Evolutionary conservation across 306 rosid genomes (phyloP), one percentile per base, ranked within the genome.

Genomic region (Lathyrus oleraceus): DNA sequence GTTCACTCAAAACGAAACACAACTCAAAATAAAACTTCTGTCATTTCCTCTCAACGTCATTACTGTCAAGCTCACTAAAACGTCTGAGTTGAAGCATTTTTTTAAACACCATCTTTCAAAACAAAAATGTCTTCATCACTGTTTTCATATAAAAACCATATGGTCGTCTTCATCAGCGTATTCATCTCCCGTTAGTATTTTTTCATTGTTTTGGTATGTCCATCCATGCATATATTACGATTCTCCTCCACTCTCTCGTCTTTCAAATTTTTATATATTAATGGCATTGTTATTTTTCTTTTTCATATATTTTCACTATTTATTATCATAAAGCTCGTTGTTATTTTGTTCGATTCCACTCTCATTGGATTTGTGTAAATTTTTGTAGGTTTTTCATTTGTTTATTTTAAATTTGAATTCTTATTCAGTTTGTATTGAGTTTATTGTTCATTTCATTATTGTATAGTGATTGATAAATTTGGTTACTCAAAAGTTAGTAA

Each of bases 331-430:
- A 17, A 51, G 44, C 67, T 49, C 56, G 43, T n/a, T 10, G 16
- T 23, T 67, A 36, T 32, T 53, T 4, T 45, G 11, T 25, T 15
- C 1, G 45, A 13, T 32, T 9, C 12, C 48, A 48, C 7, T 16
- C 5, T 3, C 3, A 1, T 36, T 39, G 28, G 38, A 64, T 20
- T 27, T 16, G n/a, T 36, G 8, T 59, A 58, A 40, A 7, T 67
- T 6, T 66, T 59, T 36, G 8, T 59, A 58, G 51, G 10, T 67
- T 6, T 66, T 59, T 66, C 62, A 49, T 66, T 78, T 5, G 48
- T 19, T 3, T 19, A 25, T 2, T 25, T 45, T 47, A 5, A 42
- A 16, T 62, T 42, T 28, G 20, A n/a, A 12, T 69, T 47, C n/a
- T 58, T 16, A 27, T 79, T 25, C 3, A 1, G 28, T 1, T 25